These are phyloP conservation scores for Sarocladium brachiariae DNA, from an alignment of 2,329 filamentous ascomycete species.

Conservation along the genomic window DNA sequence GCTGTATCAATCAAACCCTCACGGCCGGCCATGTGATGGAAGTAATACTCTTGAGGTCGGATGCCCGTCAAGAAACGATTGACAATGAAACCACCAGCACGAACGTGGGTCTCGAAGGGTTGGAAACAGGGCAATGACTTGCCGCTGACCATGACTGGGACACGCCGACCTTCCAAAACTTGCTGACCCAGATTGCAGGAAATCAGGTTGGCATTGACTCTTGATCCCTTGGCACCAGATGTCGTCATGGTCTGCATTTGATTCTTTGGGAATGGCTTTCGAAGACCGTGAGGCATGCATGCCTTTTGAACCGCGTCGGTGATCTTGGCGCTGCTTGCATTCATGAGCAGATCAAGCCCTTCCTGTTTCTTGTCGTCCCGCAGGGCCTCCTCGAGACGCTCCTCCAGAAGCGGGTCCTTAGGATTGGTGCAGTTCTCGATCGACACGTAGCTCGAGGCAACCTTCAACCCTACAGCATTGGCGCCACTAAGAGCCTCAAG, in stretches of 20 bases:
- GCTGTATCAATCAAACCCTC: constrained; percentile 98
- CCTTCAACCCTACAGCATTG: constrained; percentile 63
- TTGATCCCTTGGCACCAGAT: constrained; percentile 87
- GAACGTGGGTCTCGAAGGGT: constrained; percentile 80
- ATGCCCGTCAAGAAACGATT: constrained; percentile 98
- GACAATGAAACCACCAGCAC: constrained; percentile 88
- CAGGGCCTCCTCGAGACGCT: constrained; percentile 79
- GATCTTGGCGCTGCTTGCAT: constrained; percentile 59
- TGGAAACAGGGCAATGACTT: constrained; percentile 93
- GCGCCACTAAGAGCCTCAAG: constrained; percentile 62
- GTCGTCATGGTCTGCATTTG: constrained; percentile 99
- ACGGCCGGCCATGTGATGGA: constrained; percentile 98
- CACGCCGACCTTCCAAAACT: constrained; percentile 87
- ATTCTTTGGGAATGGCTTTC: constrained; percentile 91
- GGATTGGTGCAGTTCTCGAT: constrained; percentile 59
- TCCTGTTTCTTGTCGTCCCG: constrained; percentile 88
- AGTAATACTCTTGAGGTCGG: constrained; percentile 95
- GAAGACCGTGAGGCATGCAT: constrained; percentile 74
- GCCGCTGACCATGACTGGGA: constrained; percentile 95
- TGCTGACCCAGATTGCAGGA: constrained; percentile 97
- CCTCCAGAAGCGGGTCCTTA: constrained; percentile 63
- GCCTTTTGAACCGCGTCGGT: constrained; percentile 71
- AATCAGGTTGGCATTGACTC: constrained; percentile 94
- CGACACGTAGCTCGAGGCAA: constrained; percentile 84
- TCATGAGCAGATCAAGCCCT: constrained; percentile 83